Base-by-base conservation (phyloP, 2,329 filamentous ascomycete genomes). In the Nemania serpens region DNA sequence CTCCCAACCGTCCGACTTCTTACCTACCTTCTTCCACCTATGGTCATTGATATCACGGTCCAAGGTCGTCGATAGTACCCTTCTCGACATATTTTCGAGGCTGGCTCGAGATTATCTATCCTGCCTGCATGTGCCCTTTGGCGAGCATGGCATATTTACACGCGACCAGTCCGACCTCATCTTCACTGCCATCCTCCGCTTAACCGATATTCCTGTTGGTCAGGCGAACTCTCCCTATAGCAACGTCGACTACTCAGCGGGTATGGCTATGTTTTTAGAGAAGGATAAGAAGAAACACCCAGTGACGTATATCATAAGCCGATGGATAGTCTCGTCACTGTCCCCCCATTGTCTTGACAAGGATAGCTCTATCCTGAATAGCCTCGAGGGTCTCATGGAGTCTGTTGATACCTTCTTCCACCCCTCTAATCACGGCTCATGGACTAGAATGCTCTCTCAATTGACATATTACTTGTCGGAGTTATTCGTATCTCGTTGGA, bases 381-480 rank as follows among this genome's bases (percentile, higher is more conserved):
- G 91, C 66, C 83, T 99, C 5, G 94, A 99, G 75, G 94, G 91
- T 0, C 81, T 99, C 54, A 90, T 99, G 68, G 91, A 98, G 75
- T 95, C 93, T 2, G 90, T 98, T 48, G 95, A 99, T 75, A 99
- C 95, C 0, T 99, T 99, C 76, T 99, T 97, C 81, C 95, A 99
- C 71, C 95, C 95, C 2, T 99, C 95, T 2, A 99, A 99, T 75
- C 91, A 94, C 54, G 95, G 95, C 13, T 81, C 81, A 13, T 99
- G 95, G 95, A 96, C 94, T 1, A 92, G 88, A 70, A 90, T 94
- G 66, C 80, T 99, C 45, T 90, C 93, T 2, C 94, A 98, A 75
- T 82, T 99, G 55, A 91, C 95, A 5, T 93, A 93, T 74, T 97
- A 96, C 75, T 82, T 99, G 5, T 89, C 93, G 2, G 95, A 99